Conservation (phyloP, 768 basidiomycete species). For the Rhizopogon vesiculosus region DNA sequence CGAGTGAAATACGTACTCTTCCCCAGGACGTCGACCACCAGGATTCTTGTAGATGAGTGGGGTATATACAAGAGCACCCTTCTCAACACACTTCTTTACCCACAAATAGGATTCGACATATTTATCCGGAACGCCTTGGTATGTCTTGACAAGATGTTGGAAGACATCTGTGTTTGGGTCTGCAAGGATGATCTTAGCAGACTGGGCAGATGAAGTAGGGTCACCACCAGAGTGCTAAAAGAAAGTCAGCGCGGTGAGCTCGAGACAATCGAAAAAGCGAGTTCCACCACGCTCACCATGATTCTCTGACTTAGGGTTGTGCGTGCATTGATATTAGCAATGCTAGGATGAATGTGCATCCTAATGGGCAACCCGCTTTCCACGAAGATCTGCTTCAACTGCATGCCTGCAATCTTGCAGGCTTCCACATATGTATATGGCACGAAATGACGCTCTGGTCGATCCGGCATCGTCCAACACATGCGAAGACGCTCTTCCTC, state of each 20-base stretch:
- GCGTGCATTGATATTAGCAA: slow-evolving; percentile 72
- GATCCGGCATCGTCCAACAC: slow-evolving; percentile 65
- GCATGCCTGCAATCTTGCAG: slow-evolving; percentile 74
- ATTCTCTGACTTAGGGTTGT: slow-evolving; percentile 64
- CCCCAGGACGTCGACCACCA: slow-evolving; percentile 74
- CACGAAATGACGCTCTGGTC: slow-evolving; percentile 75
- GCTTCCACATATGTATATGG: slow-evolving; percentile 80
- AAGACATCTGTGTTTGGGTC: slow-evolving; percentile 79
- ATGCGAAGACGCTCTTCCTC: slow-evolving; percentile 74
- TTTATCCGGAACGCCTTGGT: slow-evolving; percentile 66
- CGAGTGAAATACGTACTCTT: slow-evolving; percentile 53
- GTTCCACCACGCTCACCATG: slow-evolving; percentile 39
- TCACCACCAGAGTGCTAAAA: slow-evolving; percentile 77
- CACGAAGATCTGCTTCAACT: slow-evolving; percentile 72
- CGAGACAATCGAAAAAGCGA: neutral
- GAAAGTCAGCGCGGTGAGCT: neutral
- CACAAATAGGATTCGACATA: slow-evolving; percentile 78
- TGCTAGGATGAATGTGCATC: slow-evolving; percentile 80
- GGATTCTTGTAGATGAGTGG: slow-evolving; percentile 82
- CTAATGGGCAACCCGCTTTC: slow-evolving; percentile 60
- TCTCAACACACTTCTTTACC: slow-evolving; percentile 82
- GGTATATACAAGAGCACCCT: slow-evolving; percentile 58
- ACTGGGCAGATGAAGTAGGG: slow-evolving; percentile 63
- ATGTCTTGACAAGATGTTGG: slow-evolving; percentile 64
- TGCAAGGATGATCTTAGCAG: slow-evolving; percentile 72